Evolutionary conservation across 495 filamentous ascomycete species (phyloP).

Genomic region (Xylaria sp.): DNA sequence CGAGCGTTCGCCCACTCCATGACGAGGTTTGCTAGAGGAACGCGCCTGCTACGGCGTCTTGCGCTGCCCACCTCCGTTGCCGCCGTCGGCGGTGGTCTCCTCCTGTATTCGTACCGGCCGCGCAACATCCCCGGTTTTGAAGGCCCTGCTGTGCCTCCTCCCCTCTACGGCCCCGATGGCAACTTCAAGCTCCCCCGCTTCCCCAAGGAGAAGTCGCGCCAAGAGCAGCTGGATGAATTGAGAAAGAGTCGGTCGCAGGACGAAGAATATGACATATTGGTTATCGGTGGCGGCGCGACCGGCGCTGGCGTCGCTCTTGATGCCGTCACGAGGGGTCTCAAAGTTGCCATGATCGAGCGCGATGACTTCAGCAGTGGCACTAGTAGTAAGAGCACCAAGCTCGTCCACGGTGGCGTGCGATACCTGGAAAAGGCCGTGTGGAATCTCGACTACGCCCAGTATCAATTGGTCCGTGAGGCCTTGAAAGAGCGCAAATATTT

Average conservation of each 20-base stretch:
- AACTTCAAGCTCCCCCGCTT: slow-evolving; percentile 82
- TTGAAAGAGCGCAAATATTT: slow-evolving; percentile 96
- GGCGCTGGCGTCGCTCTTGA: slow-evolving; percentile 93
- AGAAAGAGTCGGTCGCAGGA: slow-evolving; percentile 52
- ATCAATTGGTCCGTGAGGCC: slow-evolving; percentile 91
- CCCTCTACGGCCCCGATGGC: slow-evolving; percentile 78
- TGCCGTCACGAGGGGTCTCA: slow-evolving; percentile 89
- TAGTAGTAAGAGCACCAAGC: slow-evolving; percentile 95
- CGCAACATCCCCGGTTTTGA: slow-evolving; percentile 86
- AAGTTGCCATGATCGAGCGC: slow-evolving; percentile 91
- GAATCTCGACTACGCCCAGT: slow-evolving; percentile 96
- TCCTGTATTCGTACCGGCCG: slow-evolving; percentile 83
- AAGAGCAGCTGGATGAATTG: slow-evolving; percentile 68
- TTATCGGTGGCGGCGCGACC: slow-evolving; percentile 94
- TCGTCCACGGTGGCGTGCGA: slow-evolving; percentile 95
- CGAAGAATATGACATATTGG: slow-evolving; percentile 79
- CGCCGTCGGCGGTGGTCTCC: slow-evolving; percentile 56
- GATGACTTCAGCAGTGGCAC: slow-evolving; percentile 96
- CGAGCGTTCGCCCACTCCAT: slow-evolving; percentile 28
- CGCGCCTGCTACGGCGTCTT: slow-evolving; percentile 44
- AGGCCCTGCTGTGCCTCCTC: slow-evolving; percentile 79
- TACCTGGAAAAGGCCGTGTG: slow-evolving; percentile 97
- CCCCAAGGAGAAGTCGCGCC: slow-evolving; percentile 74
- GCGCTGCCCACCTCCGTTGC: slow-evolving; percentile 46
- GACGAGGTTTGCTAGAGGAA: slow-evolving; percentile 39